A percentile compares a stretch with the other conserved stretches of the same genome.
Evolutionary conservation across 1,284 basidiomycete species (phyloP).

Genomic region (Irpex sp.): DNA sequence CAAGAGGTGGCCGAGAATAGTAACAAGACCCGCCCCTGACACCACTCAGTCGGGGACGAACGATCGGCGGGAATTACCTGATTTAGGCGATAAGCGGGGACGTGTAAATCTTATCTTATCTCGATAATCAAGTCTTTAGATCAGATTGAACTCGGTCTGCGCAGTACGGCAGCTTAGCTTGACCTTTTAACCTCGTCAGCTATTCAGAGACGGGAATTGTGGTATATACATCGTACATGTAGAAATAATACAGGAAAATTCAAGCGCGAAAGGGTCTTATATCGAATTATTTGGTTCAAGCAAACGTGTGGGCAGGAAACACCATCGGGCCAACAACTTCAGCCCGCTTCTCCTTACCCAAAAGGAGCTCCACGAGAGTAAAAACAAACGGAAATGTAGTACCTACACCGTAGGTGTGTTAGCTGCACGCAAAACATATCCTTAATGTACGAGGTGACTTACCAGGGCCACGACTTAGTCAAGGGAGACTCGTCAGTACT

Average conservation of each 20-base stretch:
- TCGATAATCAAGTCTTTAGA: neutral
- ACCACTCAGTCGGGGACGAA: neutral
- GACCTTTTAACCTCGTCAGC: neutral
- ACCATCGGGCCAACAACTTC: constrained; percentile 75
- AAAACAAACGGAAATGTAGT: constrained; percentile 78
- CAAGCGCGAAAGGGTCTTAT: neutral
- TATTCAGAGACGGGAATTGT: no score
- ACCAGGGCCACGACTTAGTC: constrained; percentile 73
- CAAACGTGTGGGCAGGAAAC: constrained; percentile 57
- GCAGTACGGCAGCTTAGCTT: neutral
- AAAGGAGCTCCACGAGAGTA: constrained; percentile 65
- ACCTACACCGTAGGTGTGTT: constrained; percentile 35
- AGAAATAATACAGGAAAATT: no score
- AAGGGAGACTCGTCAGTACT: neutral
- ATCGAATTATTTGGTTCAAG: constrained; percentile 12
- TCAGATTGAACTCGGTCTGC: neutral
- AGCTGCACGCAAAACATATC: neutral
- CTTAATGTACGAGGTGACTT: constrained; percentile 17
- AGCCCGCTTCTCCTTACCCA: constrained; percentile 61
- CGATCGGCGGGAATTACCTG: neutral
- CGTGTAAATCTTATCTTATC: neutral
- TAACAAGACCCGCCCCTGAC: no score
- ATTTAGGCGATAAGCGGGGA: neutral
- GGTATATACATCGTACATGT: no score
- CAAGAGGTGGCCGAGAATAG: neutral